phyloP scores from a whole-genome alignment of 768 basidiomycete species.

The Auricularia sp. region DNA sequence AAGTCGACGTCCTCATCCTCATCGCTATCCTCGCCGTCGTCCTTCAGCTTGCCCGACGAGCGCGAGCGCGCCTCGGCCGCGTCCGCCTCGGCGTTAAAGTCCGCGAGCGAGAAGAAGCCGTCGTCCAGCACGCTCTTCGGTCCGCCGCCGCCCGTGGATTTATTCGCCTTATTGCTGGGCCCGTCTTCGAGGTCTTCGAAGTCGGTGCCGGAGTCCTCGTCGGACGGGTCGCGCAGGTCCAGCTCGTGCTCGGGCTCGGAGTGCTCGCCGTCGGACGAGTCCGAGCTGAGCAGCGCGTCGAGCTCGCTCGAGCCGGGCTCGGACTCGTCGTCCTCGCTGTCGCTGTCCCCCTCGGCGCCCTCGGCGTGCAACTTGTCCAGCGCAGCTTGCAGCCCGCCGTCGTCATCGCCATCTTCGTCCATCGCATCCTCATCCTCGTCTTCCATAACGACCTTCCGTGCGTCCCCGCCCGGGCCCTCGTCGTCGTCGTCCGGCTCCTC shows the following conservation, averaged over 20 bases:
- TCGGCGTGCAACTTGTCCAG: conserved; percentile 8
- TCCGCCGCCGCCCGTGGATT: conserved; percentile 7
- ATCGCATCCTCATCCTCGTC: conserved; percentile 20
- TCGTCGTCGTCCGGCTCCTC: conserved; percentile 10
- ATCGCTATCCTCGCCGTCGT: conserved; percentile 38
- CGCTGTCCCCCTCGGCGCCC: conserved; percentile 21
- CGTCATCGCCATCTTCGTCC: conserved; percentile 20
- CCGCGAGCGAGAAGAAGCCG: conserved; percentile 77
- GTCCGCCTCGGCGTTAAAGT: conserved; percentile 83
- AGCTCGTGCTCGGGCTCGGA: conserved; percentile 26
- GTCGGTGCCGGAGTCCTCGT: conserved; percentile 14
- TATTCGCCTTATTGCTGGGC: conserved; percentile 11
- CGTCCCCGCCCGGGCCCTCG: conserved; percentile 11
- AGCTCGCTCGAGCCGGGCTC: conserved; percentile 11
- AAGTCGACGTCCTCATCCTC: conserved; percentile 55
- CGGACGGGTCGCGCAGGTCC: conserved; percentile 22
- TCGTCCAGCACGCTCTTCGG: conserved; percentile 62
- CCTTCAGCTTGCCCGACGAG: conserved; percentile 50
- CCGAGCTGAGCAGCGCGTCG: conserved; percentile 10
- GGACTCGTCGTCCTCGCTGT: conserved; percentile 25
- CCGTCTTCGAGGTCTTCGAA: conserved; percentile 14
- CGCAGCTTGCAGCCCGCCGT: conserved; percentile 5
- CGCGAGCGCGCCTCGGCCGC: conserved; percentile 57
- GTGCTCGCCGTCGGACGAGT: conserved; percentile 23
- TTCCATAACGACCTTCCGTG: conserved; percentile 13